Conservation (phyloP, 2,329 filamentous ascomycete species). For the Stenocarpella maydis region DNA sequence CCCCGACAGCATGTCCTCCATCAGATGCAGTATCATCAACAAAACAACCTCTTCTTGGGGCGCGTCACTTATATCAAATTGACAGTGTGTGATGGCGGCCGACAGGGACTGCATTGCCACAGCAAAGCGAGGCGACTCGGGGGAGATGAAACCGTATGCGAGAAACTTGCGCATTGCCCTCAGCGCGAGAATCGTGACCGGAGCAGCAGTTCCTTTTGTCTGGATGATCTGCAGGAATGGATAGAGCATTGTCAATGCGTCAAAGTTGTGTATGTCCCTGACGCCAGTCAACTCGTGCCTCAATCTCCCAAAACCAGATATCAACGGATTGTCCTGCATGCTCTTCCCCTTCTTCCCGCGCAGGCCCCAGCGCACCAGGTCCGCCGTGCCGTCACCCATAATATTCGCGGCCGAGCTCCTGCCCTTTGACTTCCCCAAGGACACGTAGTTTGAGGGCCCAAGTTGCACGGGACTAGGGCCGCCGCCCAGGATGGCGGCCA, state of each 20-base stretch:
- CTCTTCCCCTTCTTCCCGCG: slow-evolving; percentile 96
- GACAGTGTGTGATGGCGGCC: slow-evolving; percentile 94
- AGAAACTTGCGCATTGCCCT: slow-evolving; percentile 97
- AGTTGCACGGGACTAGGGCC: slow-evolving; percentile 66
- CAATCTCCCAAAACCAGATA: slow-evolving; percentile 91
- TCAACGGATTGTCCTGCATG: slow-evolving; percentile 96
- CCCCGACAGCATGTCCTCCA: slow-evolving; percentile 98
- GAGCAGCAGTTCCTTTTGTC: slow-evolving; percentile 92
- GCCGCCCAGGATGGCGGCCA: slow-evolving; percentile 92
- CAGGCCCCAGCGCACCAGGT: slow-evolving; percentile 82
- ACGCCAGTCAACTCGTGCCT: slow-evolving; percentile 87
- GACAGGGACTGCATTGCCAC: slow-evolving; percentile 95
- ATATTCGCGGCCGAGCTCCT: slow-evolving; percentile 49
- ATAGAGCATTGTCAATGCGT: slow-evolving; percentile 87
- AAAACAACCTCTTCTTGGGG: slow-evolving; percentile 95
- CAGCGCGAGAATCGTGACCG: slow-evolving; percentile 93
- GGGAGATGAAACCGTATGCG: slow-evolving; percentile 89
- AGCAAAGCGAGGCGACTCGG: slow-evolving; percentile 84
- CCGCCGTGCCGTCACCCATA: slow-evolving; percentile 54
- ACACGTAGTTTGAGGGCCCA: slow-evolving; percentile 54
- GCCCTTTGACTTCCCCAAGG: slow-evolving; percentile 50
- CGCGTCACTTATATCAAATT: slow-evolving; percentile 95
- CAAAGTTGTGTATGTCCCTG: slow-evolving; percentile 89
- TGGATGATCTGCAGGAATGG: slow-evolving; percentile 97
- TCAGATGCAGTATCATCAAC: slow-evolving; percentile 91